A percentile compares a stretch with the other conserved stretches of the same genome.
Evolutionary conservation across 805 yeast genomes (phyloP).

Genomic region (Isabelozyma gotoi): DNA sequence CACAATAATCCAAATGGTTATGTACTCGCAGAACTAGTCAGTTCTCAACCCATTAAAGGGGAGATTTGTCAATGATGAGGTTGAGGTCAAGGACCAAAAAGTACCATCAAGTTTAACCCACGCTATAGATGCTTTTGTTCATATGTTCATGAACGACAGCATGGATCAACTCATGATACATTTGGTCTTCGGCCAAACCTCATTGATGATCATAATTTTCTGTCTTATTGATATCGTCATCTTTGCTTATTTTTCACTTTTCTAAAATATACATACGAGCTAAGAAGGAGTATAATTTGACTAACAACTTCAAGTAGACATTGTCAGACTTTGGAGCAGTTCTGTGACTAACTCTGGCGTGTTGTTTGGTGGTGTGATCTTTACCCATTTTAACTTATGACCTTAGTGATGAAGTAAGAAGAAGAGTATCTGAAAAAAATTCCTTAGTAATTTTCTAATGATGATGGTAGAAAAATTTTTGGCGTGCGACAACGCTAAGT

Average conservation of each 20-base stretch:
- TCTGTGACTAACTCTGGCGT: slow-evolving; percentile 94
- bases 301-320: slow-evolving; percentile 97
- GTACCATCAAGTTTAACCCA: not conserved
- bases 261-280: slow-evolving; percentile 80
- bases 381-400: slow-evolving; percentile 71
- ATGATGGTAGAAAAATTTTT: not conserved
- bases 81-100: not conserved
- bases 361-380: slow-evolving; percentile 96
- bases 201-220: not conserved
- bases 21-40: slow-evolving; percentile 39
- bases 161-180: not conserved
- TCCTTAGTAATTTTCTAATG: not conserved
- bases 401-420: slow-evolving; percentile 1
- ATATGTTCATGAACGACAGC: slow-evolving; percentile 10
- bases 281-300: slow-evolving; percentile 97
- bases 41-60: not conserved
- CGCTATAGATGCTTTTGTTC: slow-evolving; percentile 4
- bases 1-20: slow-evolving; percentile 16
- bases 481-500: not conserved
- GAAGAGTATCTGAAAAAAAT: not conserved
- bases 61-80: not conserved
- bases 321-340: slow-evolving; percentile 99
- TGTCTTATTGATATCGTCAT: not conserved
- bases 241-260: slow-evolving; percentile 1
- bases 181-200: not conserved